Base-by-base conservation (phyloP, 768 basidiomycete genomes). In the Russula ochroleuca region DNA sequence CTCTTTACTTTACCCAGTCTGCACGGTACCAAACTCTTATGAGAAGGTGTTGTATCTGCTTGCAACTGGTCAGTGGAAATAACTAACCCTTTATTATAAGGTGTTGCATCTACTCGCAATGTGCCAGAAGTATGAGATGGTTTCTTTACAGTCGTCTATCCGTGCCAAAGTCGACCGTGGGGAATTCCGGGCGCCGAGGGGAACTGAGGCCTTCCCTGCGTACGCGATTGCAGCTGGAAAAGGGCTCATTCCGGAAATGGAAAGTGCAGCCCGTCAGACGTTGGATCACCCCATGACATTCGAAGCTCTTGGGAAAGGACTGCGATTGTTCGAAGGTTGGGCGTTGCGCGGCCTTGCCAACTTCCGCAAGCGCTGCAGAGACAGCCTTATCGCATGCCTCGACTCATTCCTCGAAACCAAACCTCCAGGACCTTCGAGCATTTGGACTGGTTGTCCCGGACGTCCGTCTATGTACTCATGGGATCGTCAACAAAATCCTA, bases 61-160 rank as follows among this genome's bases (percentile, higher is more conserved):
- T 43, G 43, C 10, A 7, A 43, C 19, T n/a, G 35, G 43, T n/a
- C n/a, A 13, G 8, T 8, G 10, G 43, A 19, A 43, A 4, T 28
- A 43, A 10, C 19, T 43, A 43, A 43, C 43, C 4, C 9, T 43
- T 43, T 1, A 43, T n/a, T 10, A 51, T 9, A 47, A 31, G 17
- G 9, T 58, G 7, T 28, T 57, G 28, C 33, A 15, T 21, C 55
- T 68, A 17, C 56, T 71, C 11, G 63, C 61, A 1, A 67, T 68
- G 1, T 67, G 66, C 2, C 37, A 53, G n/a, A 73, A 73, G 59
- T 73, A 72, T 52, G 57, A 70, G 11, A 69, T 73, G 61, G 40
- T 11, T 21, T 37, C 40, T 31, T 41, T 61, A 25, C 33, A 31
- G 14, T 40, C 37, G 15, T 28, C 17, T n/a, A 64, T 64, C 33